phyloP scores from a whole-genome alignment of 1,284 basidiomycete species.

The Papiliotrema nemorosa region DNA sequence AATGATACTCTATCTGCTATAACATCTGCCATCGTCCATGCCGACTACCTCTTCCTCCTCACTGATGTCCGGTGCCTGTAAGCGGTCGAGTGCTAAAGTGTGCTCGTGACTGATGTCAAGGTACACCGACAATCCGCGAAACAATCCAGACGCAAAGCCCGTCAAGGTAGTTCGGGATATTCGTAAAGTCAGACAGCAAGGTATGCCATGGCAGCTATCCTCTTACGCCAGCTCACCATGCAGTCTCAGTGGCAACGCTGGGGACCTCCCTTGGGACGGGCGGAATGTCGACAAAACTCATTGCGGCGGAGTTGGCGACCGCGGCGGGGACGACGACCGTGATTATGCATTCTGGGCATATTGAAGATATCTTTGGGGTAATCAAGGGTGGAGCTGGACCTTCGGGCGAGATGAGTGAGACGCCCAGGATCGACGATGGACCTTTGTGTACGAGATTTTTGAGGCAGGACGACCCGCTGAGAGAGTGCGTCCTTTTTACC shows the following conservation, averaged over 20 bases:
- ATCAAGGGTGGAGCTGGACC: constrained; percentile 57
- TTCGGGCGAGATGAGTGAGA: constrained; percentile 27
- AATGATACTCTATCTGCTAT: constrained; percentile 98
- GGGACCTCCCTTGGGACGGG: constrained; percentile 94
- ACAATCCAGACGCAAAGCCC: constrained; percentile 74
- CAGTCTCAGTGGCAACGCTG: constrained; percentile 65
- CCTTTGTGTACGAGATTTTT: constrained; percentile 81
- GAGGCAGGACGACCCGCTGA: constrained; percentile 68
- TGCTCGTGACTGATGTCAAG: constrained; percentile 10
- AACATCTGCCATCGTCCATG: constrained; percentile 93
- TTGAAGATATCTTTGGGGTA: constrained; percentile 73
- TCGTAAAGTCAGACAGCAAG: constrained; percentile 72
- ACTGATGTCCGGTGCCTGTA: constrained; percentile 91
- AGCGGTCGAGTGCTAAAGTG: constrained; percentile 3
- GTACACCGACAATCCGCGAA: constrained; percentile 92
- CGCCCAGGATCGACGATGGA: constrained; percentile 25
- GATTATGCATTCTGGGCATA: constrained; percentile 77
- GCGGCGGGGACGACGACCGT: constrained; percentile 94
- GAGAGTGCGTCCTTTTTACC: constrained; percentile 55
- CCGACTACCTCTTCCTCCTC: constrained; percentile 92
- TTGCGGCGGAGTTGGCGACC: constrained; percentile 95
- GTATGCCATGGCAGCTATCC: constrained; percentile 49
- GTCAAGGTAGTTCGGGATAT: constrained; percentile 83
- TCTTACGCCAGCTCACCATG: no score
- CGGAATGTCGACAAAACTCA: constrained; percentile 98